phyloP scores from a whole-genome alignment of 352 stramenopile genomes.

The Hyaloperonospora arabidopsidis region DNA sequence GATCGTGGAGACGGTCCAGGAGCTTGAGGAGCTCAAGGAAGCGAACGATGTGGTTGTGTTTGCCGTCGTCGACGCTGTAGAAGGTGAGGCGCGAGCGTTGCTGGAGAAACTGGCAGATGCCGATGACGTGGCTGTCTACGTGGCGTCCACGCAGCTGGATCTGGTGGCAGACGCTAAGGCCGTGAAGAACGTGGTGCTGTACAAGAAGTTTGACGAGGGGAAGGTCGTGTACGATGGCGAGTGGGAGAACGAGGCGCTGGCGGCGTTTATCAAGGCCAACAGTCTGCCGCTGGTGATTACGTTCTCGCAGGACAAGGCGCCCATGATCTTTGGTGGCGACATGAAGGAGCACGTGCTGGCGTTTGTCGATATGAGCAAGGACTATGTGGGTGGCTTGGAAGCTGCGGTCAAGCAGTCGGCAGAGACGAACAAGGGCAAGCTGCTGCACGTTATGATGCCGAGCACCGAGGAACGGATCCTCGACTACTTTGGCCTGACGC shows the following conservation, averaged over 20 bases:
- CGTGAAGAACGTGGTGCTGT: slow-evolving; percentile 68
- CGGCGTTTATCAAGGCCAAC: slow-evolving; percentile 70
- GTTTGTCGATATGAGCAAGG: slow-evolving; percentile 68
- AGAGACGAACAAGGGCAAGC: slow-evolving; percentile 79
- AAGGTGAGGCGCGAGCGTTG: slow-evolving; percentile 57
- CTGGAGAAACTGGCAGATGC: slow-evolving; percentile 68
- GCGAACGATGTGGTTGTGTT: slow-evolving; percentile 84
- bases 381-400: slow-evolving; percentile 57
- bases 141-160: slow-evolving; percentile 61
- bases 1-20: slow-evolving; percentile 62
- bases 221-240: slow-evolving; percentile 72
- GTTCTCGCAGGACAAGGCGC: slow-evolving; percentile 86
- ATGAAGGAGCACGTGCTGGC: slow-evolving; percentile 84
- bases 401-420: slow-evolving; percentile 53
- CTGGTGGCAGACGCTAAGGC: slow-evolving; percentile 45
- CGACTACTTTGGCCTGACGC: slow-evolving; percentile 89
- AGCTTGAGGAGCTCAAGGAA: slow-evolving; percentile 73
- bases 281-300: slow-evolving; percentile 85
- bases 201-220: slow-evolving; percentile 85
- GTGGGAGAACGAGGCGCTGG: slow-evolving; percentile 56
- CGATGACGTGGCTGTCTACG: slow-evolving; percentile 73
- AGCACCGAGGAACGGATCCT: slow-evolving; percentile 85
- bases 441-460: slow-evolving; percentile 86
- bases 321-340: slow-evolving; percentile 86
- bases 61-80: slow-evolving; percentile 68